Conservation (phyloP, 371 early-diverging fungal species). For the Mucor saturninus region DNA sequence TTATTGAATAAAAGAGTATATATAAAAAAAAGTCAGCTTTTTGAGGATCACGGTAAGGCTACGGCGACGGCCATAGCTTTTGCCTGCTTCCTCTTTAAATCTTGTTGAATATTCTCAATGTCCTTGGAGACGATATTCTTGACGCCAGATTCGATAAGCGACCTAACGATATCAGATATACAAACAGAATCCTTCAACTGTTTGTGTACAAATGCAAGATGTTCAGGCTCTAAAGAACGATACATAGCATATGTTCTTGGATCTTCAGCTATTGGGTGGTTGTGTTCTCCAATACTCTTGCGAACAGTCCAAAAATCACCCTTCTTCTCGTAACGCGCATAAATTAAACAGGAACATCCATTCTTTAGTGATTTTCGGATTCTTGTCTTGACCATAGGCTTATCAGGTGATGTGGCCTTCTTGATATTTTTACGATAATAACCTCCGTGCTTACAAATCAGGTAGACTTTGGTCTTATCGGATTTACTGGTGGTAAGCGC, state of each 20-base stretch:
- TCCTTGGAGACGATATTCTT: conserved; percentile 29
- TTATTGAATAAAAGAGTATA: neutral
- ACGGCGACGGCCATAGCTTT: neutral
- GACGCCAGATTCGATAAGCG: conserved; percentile 15
- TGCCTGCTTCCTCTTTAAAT: conserved; percentile 24
- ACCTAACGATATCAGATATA: conserved; percentile 16
- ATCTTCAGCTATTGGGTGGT: conserved; percentile 25
- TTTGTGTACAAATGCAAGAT: conserved; percentile 13
- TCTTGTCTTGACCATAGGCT: conserved; percentile 6
- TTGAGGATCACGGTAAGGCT: too few species aligned
- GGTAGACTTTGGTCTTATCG: conserved; percentile 29
- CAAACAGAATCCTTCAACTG: conserved; percentile 19
- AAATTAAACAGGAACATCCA: conserved; percentile 30
- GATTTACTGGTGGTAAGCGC: conserved; percentile 30
- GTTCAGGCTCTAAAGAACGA: conserved; percentile 23
- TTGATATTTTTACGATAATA: conserved; percentile 21
- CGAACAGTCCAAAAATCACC: conserved; percentile 24
- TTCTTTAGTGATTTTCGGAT: conserved; percentile 26
- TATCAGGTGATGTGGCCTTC: conserved; percentile 3
- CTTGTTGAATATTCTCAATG: conserved; percentile 34
- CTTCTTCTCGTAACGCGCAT: conserved; percentile 22
- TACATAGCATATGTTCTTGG: conserved; percentile 26
- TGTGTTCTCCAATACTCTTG: conserved; percentile 29
- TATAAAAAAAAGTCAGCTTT: too few species aligned
- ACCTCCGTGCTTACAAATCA: conserved; percentile 35